Evolutionary conservation across 768 basidiomycete genomes (phyloP).

Genomic region (Nidula microcarpa): DNA sequence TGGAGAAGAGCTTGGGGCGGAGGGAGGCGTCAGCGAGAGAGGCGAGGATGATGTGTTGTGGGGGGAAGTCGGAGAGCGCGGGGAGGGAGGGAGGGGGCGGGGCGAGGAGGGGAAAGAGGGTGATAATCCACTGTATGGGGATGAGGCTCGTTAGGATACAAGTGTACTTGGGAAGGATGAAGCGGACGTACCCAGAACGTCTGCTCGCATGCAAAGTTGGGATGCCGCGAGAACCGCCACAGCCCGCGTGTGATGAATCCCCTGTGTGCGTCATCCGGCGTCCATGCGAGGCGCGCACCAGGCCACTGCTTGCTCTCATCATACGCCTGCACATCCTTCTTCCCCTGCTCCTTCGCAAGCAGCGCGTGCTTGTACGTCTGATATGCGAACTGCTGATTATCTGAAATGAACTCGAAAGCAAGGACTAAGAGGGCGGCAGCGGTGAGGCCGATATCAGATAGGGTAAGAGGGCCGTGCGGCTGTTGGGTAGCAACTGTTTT

Average conservation of each 20-base stretch:
- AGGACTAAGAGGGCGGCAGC: slow-evolving; percentile 55
- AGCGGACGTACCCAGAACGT: slow-evolving; percentile 61
- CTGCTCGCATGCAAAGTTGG: slow-evolving; percentile 92
- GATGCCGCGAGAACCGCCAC: slow-evolving; percentile 87
- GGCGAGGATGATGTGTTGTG: slow-evolving; percentile 6
- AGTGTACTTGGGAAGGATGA: neutral
- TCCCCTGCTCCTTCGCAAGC: slow-evolving; percentile 25
- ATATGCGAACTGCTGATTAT: slow-evolving; percentile 89
- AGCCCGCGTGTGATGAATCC: slow-evolving; percentile 86
- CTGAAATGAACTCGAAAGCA: slow-evolving; percentile 75
- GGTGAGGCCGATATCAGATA: slow-evolving; percentile 63
- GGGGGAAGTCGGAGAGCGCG: slow-evolving; percentile 2
- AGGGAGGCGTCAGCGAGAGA: slow-evolving; percentile 10
- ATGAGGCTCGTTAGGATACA: slow-evolving; percentile 1
- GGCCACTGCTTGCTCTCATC: slow-evolving; percentile 54
- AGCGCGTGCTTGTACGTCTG: slow-evolving; percentile 71
- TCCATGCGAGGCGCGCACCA: slow-evolving; percentile 65
- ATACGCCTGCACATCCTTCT: slow-evolving; percentile 31
- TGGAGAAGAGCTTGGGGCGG: slow-evolving; percentile 15
- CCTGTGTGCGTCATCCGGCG: slow-evolving; percentile 61
- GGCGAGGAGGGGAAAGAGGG: slow-evolving; percentile 59
- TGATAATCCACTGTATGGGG: slow-evolving; percentile 56
- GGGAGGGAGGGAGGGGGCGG: slow-evolving; percentile 25
- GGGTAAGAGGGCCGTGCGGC: slow-evolving; percentile 46
- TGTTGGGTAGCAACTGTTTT: slow-evolving; percentile 51